phyloP scores from a whole-genome alignment of 768 basidiomycete species.

The Tephrocybe sp. region DNA sequence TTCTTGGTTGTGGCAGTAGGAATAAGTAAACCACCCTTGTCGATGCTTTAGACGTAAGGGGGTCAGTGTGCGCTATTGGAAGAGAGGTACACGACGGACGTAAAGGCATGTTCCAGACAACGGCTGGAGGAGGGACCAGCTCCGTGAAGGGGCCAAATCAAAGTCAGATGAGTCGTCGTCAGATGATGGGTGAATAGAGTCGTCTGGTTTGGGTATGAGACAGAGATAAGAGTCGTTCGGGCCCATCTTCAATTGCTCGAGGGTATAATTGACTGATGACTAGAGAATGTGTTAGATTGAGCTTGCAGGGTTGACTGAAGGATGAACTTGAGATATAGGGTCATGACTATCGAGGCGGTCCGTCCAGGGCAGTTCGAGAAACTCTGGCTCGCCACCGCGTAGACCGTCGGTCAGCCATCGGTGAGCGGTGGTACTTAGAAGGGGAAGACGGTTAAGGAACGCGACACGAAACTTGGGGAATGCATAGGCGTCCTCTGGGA shows the following conservation, averaged over 20 bases:
- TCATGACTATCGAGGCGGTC: conserved; percentile 54
- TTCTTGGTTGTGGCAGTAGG: conserved; percentile 92
- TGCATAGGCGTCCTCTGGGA: conserved; percentile 79
- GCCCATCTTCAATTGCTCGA: conserved; percentile 78
- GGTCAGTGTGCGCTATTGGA: conserved; percentile 24
- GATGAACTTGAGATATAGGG: conserved; percentile 27
- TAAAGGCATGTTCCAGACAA: conserved; percentile 82
- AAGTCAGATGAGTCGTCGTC: conserved; percentile 53
- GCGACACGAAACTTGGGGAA: conserved; percentile 81
- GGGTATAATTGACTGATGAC: conserved; percentile 42
- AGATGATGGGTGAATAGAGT: conserved; percentile 39
- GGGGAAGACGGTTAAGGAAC: conserved; percentile 78
- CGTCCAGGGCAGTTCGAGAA: conserved; percentile 66
- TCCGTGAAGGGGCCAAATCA: conserved; percentile 67
- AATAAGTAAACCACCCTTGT: conserved; percentile 97
- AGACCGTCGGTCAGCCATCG: conserved; percentile 75
- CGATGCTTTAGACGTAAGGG: conserved; percentile 55
- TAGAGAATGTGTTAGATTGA: conserved; percentile 14
- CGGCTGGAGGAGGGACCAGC: conserved; percentile 82
- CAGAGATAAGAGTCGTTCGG: conserved; percentile 72
- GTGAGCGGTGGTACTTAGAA: conserved; percentile 70
- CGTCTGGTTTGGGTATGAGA: conserved; percentile 67
- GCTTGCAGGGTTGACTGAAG: conserved; percentile 24
- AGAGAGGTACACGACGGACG: conserved; percentile 47
- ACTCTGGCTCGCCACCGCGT: conserved; percentile 73